Evolutionary conservation across 73 alveolate species (phyloP).

Genomic region (Stentor coeruleus): DNA sequence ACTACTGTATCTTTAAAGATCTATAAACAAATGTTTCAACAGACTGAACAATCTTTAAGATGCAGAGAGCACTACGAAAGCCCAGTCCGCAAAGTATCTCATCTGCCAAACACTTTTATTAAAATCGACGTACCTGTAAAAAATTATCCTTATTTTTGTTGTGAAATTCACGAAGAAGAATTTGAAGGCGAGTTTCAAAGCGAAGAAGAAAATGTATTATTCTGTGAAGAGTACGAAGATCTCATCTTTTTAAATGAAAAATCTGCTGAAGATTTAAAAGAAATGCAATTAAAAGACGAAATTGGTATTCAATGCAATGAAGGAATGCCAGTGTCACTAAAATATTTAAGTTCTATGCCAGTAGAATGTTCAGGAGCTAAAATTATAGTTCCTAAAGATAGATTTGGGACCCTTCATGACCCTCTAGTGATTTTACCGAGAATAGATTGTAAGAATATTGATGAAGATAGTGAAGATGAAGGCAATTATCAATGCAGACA

Average conservation of each 20-base stretch:
- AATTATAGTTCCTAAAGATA: background rate
- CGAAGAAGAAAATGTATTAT: background rate
- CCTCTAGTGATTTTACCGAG: background rate
- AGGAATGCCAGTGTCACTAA: conserved; percentile 13
- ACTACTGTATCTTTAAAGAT: too few relatives aligned
- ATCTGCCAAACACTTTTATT: background rate
- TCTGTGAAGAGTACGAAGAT: background rate
- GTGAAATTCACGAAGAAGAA: background rate
- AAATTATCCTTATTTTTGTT: background rate
- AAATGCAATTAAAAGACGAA: conserved; percentile 1
- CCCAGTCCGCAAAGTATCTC: background rate
- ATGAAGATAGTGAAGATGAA: background rate
- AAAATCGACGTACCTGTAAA: background rate
- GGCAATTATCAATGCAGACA: conserved; percentile 45
- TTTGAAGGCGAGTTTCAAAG: conserved; percentile 18
- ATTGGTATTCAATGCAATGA: conserved; percentile 17
- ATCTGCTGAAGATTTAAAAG: background rate
- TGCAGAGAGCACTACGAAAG: background rate
- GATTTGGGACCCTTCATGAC: background rate
- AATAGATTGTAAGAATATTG: background rate
- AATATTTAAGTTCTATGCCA: background rate
- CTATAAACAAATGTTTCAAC: too few relatives aligned
- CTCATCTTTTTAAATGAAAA: background rate
- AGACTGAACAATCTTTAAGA: too few relatives aligned
- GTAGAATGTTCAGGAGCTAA: background rate